phyloP scores from a whole-genome alignment of 352 stramenopile species.

The Phytophthora pistaciae region DNA sequence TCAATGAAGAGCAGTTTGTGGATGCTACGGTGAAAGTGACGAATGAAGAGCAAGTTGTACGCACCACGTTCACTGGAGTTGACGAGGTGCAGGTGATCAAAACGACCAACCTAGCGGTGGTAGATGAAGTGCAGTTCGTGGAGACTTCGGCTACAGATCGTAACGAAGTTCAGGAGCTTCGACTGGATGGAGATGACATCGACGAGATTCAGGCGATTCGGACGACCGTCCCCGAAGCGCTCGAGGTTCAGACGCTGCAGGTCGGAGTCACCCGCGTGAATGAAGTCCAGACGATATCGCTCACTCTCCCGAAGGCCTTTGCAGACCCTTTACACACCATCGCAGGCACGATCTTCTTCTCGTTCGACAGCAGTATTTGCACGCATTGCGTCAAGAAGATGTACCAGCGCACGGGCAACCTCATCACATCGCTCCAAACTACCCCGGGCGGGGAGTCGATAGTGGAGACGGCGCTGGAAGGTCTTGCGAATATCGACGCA shows the following conservation, averaged over 20 bases:
- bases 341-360: conserved; percentile 52
- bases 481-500: conserved; percentile 67
- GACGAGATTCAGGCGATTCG: conserved; percentile 94
- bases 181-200: conserved; percentile 84
- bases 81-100: conserved; percentile 92
- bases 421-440: conserved; percentile 50
- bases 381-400: conserved; percentile 64
- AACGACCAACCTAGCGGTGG: conserved; percentile 70
- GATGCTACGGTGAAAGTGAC: conserved; percentile 94
- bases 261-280: conserved; percentile 71
- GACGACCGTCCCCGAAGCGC: conserved; percentile 72
- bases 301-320: conserved; percentile 67
- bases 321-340: conserved; percentile 50
- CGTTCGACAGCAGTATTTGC: conserved; percentile 65
- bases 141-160: conserved; percentile 90
- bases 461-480: conserved; percentile 41
- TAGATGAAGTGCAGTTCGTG: conserved; percentile 90
- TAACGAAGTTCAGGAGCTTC: conserved; percentile 92
- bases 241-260: conserved; percentile 92
- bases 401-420: conserved; percentile 53
- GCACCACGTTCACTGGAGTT: conserved; percentile 82
- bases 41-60: conserved; percentile 97
- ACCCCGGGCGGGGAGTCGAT: conserved; percentile 13
- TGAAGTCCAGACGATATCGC: conserved; percentile 89
- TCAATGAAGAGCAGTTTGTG: conserved; percentile 95